Base-by-base conservation (phyloP, 495 filamentous ascomycete species). In the Hypoxylon perforatum region DNA sequence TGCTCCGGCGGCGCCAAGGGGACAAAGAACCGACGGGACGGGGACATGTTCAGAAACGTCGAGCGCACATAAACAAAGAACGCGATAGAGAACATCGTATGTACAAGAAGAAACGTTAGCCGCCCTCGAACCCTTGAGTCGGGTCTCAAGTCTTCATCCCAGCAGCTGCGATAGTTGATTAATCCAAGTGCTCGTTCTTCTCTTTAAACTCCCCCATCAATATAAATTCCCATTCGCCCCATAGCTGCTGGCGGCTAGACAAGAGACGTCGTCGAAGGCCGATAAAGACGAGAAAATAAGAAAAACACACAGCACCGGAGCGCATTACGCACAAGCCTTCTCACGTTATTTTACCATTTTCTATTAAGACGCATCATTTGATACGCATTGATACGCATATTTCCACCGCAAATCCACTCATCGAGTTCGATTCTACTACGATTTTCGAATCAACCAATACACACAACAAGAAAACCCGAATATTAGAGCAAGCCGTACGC, bases 221-320 rank as follows among this genome's bases (percentile, higher is more conserved):
- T 35, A 70, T 65, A 67, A 22, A 30, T 65, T 61, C 41, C 33
- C 57, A 61, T 70, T 62, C 56, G 58, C 51, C n/a, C 30, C 33
- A 63, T 69, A 62, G 71, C 71, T 74, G 71, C 71, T 72, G 71
- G 71, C 71, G 69, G 71, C 71, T 74, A 64, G 65, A 72, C 56
- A 57, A n/a, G n/a, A n/a, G 25, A 36, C 49, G 60, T 63, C 25
- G 61, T 67, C 67, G 61, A 64, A 68, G 57, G 63, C 60, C 67
- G 35, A 47, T 57, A 61, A 46, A 44, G 33, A 42, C 41, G 14
- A 49, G 12, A 47, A 30, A 55, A 36, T 18, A 22, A 41, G 38
- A 55, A 52, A 10, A 50, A 15, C 49, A 53, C n/a, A 39, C 25
- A 28, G 7, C 3, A 39, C 41, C 14, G 30, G 49, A 55, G 21